Base-by-base conservation (phyloP, 768 basidiomycete species). In the Pholiota conissans region DNA sequence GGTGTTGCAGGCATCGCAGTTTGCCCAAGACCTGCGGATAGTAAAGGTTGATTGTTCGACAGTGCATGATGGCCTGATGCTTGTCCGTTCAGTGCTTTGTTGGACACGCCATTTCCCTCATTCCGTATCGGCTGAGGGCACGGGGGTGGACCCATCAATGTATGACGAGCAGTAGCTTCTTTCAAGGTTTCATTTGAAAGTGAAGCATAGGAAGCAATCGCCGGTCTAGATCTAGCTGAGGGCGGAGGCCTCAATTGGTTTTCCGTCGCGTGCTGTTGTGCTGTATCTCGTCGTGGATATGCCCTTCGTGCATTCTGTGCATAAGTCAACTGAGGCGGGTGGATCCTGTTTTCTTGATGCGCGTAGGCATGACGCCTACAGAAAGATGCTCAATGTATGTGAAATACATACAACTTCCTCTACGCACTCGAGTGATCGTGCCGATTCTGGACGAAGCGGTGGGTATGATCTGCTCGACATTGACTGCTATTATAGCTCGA, bases 301-400 rank as follows among this genome's bases (percentile, higher is more conserved):
- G 69, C 66, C n/a, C 70, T 64, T 2, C 80, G 75, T 6, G 74
- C 69, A 16, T 71, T 61, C 62, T 84, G 86, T 54, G 69, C 68
- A 62, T 79, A 76, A 14, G 79, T 71, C 20, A 77, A 65, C 30
- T 69, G 70, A 16, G 75, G 74, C 2, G 71, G 63, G 32, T 75
- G 76, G 51, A 66, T 80, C 40, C 77, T 69, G 30, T 74, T 76
- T 18, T 76, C 74, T 22, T 81, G 77, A 22, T 80, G 80, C 4
- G 69, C 73, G 68, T 88, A 91, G n/a, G 83, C 82, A 67, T 84
- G 92, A 70, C 87, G 83, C 58, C 90, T 92, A 51, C 28, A 42
- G 9, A 51, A 62, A 16, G 46, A 51, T 52, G 24, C 27, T 54
- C 63, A 68, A 49, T 63, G 67, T 64, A 71, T 34, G 39, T 26